Conservation (phyloP, 306 rosid genomes). For the Corylus americana region DNA sequence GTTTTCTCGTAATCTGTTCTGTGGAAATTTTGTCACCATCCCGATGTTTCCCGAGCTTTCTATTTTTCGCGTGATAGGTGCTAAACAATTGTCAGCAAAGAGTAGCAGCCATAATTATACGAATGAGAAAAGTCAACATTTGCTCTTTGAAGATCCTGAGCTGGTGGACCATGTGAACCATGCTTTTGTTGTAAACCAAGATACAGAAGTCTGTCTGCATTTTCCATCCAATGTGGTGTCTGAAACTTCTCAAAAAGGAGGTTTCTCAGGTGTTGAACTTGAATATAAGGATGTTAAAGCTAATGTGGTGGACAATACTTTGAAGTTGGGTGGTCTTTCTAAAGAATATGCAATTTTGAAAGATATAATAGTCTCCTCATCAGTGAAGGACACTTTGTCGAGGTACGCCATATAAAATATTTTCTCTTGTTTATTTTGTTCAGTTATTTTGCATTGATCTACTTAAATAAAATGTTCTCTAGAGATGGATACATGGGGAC, state of each 20-base stretch:
- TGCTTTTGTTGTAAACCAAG: constrained; percentile 52
- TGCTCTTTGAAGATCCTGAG: constrained; percentile 38
- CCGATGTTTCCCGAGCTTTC: constrained; percentile 62
- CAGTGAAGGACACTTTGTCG: constrained; percentile 49
- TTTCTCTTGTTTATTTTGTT: constrained; percentile 12
- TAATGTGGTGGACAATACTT: constrained; percentile 22
- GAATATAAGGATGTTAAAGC: constrained; percentile 36
- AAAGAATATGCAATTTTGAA: constrained; percentile 69
- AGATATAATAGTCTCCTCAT: constrained; percentile 63
- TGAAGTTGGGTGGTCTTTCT: constrained; percentile 79
- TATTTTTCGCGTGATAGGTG: constrained; percentile 56
- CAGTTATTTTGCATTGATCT: constrained; percentile 1
- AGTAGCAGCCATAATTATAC: constrained; percentile 31
- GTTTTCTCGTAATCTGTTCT: constrained; percentile 58
- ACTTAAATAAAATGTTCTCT: background rate
- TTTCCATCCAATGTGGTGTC: constrained; percentile 46
- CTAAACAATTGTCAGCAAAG: constrained; percentile 36
- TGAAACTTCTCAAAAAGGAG: constrained; percentile 38
- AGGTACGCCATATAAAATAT: constrained; percentile 50
- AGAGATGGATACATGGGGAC: no score
- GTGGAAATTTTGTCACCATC: constrained; percentile 65
- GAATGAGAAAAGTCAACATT: constrained; percentile 27
- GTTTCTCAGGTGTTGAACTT: constrained; percentile 35
- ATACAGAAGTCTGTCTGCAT: constrained; percentile 58
- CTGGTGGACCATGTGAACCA: constrained; percentile 28